Evolutionary conservation across 768 basidiomycete genomes (phyloP), one percentile per base, ranked within the genome.

Genomic region (Tephrocybe sp.): DNA sequence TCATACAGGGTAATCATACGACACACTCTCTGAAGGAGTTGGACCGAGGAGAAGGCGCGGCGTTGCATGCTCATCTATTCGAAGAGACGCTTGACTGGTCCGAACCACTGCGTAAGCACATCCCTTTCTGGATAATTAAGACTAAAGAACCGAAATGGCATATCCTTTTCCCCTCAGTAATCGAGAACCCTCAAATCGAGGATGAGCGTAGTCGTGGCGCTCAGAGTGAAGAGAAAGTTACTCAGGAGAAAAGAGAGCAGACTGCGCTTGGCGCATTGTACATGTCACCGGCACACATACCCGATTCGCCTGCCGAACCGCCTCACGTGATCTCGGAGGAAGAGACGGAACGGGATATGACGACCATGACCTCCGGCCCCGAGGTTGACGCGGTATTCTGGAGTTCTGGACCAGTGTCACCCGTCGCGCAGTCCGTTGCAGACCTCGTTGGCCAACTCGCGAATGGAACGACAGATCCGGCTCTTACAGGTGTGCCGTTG

Each of bases 11-110:
- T 72, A 73, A 77, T 66, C 85, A 87, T 73, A 73, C 76, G 63
- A 61, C 75, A 58, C 86, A 88, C 71, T 88, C 77, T 73, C 68
- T 88, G 58, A 90, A 90, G 65, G 90, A 92, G 71, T 76, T 93
- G 75, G 91, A 93, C 72, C 81, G 88, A 66, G 87, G 83, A 66
- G 92, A 93, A 68, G 91, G 91, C 44, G 89, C 88, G 50, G 89
- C 91, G 46, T 66, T 93, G 61, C 90, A 93, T 64, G 81, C 83
- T 55, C 86, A 85, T 65, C 62, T 89, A 55, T 93, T 93, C 68
- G 91, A 93, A 72, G 91, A 93, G 73, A 77, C 83, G 51, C 74
- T 91, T 58, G 92, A 93, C 74, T 93, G 90, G 90, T 74, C 74
- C 62, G 92, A 93, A 63, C 90, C 89, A 52, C 67, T 79, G 62